Percentiles rank a stretch among this genome's conserved stretches.
Evolutionary conservation across 2,329 filamentous ascomycete species (phyloP).

Genomic region (Aspergillus ochraceoroseus): DNA sequence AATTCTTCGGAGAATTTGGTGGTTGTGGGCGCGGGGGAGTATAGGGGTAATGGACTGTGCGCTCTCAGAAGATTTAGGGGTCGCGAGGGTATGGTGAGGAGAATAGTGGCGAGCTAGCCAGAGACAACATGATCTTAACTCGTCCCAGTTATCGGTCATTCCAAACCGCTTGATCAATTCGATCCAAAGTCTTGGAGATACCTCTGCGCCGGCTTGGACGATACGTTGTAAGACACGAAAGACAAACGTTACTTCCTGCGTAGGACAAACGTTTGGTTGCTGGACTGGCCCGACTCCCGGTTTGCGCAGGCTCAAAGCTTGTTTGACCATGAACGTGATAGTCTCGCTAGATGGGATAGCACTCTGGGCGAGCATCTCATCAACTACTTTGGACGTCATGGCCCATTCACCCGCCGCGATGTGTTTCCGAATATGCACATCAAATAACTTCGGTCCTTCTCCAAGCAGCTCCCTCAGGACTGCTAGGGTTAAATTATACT

Average conservation of each 20-base stretch:
- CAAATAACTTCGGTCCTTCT: constrained; percentile 30
- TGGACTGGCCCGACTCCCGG: constrained; percentile 23
- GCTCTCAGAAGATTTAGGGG: too few species aligned
- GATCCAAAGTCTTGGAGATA: constrained; percentile 49
- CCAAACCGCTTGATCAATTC: constrained; percentile 58
- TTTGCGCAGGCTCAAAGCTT: constrained; percentile 31
- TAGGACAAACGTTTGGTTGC: constrained; percentile 27
- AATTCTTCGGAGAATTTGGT: constrained; percentile 35
- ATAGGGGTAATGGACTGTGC: not conserved
- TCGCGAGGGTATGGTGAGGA: constrained; percentile 7
- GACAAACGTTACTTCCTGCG: constrained; percentile 43
- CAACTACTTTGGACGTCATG: constrained; percentile 34
- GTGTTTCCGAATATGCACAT: constrained; percentile 41
- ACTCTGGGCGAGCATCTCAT: constrained; percentile 49
- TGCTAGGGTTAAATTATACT: constrained; percentile 54
- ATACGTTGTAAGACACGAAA: constrained; percentile 48
- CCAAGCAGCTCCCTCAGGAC: constrained; percentile 45
- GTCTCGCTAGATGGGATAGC: constrained; percentile 44
- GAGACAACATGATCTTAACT: constrained; percentile 49
- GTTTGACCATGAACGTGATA: constrained; percentile 42
- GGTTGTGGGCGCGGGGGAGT: constrained; percentile 13
- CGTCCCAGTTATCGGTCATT: constrained; percentile 51
- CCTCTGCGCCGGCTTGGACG: constrained; percentile 42
- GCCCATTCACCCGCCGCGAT: constrained; percentile 32
- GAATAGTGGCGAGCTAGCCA: constrained; percentile 49